Conservation (phyloP, 2,329 filamentous ascomycete species). For the Zopfia rhizophila region DNA sequence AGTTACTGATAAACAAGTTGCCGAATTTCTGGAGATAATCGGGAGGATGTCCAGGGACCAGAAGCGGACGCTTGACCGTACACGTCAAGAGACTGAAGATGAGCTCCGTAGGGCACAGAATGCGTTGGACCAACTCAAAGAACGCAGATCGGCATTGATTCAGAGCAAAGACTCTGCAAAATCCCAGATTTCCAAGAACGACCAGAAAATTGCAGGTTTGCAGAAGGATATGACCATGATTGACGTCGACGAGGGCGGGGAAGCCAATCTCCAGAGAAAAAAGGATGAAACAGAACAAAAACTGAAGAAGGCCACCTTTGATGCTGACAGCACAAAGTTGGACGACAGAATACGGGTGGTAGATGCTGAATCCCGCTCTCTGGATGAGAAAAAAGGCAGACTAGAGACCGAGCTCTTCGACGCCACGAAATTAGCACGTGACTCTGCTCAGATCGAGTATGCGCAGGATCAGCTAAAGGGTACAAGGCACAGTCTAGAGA, state of each 20-base stretch:
- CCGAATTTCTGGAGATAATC: conserved; percentile 80
- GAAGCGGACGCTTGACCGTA: conserved; percentile 77
- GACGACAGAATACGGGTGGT: conserved; percentile 76
- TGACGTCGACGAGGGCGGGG: conserved; percentile 84
- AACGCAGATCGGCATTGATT: conserved; percentile 75
- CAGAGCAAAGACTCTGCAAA: conserved; percentile 80
- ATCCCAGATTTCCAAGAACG: conserved; percentile 77
- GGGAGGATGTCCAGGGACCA: conserved; percentile 81
- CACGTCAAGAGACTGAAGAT: conserved; percentile 77
- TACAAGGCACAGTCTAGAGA: conserved; percentile 78
- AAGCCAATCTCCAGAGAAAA: conserved; percentile 79
- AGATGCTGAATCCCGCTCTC: conserved; percentile 70
- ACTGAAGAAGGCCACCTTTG: conserved; percentile 70
- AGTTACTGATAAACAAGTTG: conserved; percentile 76
- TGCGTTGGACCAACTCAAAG: conserved; percentile 77
- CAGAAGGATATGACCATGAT: conserved; percentile 78
- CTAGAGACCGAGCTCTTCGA: conserved; percentile 85
- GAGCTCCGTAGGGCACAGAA: conserved; percentile 79
- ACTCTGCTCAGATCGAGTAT: conserved; percentile 84
- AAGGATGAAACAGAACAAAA: conserved; percentile 74
- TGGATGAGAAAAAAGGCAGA: conserved; percentile 77
- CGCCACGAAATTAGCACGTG: conserved; percentile 81
- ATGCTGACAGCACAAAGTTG: conserved; percentile 72
- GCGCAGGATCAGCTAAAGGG: conserved; percentile 82
- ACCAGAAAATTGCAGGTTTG: conserved; percentile 72